A percentile compares a stretch with the other conserved stretches of the same genome.
These are phyloP conservation scores for Dactylonectria estremocensis DNA, from an alignment of 2,329 filamentous ascomycete genomes.

Conservation along the genomic window DNA sequence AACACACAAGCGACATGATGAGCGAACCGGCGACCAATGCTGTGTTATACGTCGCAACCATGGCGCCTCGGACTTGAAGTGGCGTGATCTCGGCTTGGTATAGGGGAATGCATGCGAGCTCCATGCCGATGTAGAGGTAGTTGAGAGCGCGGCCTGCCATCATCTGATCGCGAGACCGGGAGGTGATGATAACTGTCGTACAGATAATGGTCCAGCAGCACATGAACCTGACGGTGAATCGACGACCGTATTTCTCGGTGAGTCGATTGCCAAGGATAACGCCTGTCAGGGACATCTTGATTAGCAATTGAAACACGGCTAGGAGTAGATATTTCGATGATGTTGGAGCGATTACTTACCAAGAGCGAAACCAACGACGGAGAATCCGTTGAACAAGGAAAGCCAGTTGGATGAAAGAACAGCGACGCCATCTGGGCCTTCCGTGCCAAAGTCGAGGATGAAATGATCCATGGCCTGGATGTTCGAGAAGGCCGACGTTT, in stretches of 20 bases:
- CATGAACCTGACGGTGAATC: constrained; percentile 55
- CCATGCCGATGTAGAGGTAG: constrained; percentile 58
- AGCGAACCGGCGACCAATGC: constrained; percentile 27
- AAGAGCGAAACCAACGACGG: constrained; percentile 47
- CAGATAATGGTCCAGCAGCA: constrained; percentile 52
- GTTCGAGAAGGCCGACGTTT: constrained; percentile 54
- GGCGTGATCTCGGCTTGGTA: constrained; percentile 54
- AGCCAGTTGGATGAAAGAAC: constrained; percentile 39
- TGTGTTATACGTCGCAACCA: constrained; percentile 42
- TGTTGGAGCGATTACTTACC: constrained; percentile 18
- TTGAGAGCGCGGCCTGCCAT: constrained; percentile 55
- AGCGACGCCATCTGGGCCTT: constrained; percentile 43
- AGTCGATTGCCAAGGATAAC: constrained; percentile 51
- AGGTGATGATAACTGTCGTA: constrained; percentile 52
- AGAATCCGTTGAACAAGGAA: constrained; percentile 55
- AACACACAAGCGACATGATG: constrained; percentile 43
- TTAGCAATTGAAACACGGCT: too few relatives aligned
- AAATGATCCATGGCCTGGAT: constrained; percentile 57
- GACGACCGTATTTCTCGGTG: constrained; percentile 51
- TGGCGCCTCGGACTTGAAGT: constrained; percentile 47
- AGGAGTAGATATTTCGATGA: too few relatives aligned
- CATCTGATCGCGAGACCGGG: constrained; percentile 49
- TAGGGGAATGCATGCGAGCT: constrained; percentile 55
- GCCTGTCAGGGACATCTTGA: too few relatives aligned
- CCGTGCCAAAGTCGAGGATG: constrained; percentile 51